These are phyloP conservation scores for Acanthamoeba castellanii DNA, from an alignment of 208 protist species.

Conservation along the genomic window DNA sequence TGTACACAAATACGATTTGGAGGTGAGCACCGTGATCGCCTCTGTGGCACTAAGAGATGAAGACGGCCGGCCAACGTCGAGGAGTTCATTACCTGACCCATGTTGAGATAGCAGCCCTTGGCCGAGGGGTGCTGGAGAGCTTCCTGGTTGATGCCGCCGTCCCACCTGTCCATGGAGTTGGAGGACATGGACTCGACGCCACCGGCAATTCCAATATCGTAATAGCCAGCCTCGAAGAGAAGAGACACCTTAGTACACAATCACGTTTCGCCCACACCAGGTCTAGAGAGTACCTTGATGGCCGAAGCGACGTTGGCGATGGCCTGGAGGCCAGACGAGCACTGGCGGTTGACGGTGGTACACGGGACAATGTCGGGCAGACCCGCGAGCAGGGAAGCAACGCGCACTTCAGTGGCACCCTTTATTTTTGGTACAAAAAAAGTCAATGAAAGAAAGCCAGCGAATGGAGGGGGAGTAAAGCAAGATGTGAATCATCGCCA, in stretches of 20 bases:
- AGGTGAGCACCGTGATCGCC: too few relatives aligned
- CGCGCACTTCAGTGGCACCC: constrained; percentile 79
- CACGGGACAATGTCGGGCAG: constrained; percentile 78
- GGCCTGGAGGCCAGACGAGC: constrained; percentile 80
- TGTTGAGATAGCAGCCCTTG: constrained; percentile 68
- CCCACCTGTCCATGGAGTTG: constrained; percentile 79
- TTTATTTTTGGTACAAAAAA: neutral
- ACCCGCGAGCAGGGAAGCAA: constrained; percentile 80
- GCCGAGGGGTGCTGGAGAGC: constrained; percentile 69
- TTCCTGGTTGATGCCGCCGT: constrained; percentile 80
- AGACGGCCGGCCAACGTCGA: too few relatives aligned
- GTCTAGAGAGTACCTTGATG: constrained; percentile 39
- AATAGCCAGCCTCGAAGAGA: constrained; percentile 50
- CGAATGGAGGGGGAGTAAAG: neutral
- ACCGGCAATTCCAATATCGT: constrained; percentile 82
- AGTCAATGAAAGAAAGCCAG: neutral
- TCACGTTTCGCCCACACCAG: neutral
- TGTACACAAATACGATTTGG: neutral
- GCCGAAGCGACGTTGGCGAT: constrained; percentile 80
- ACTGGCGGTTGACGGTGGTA: constrained; percentile 82
- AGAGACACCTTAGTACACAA: neutral
- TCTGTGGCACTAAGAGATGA: too few relatives aligned
- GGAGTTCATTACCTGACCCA: neutral
- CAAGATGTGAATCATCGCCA: neutral
- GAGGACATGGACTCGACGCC: constrained; percentile 83